phyloP scores from a whole-genome alignment of 108 stramenopile genomes.

The Skeletonema costatum region DNA sequence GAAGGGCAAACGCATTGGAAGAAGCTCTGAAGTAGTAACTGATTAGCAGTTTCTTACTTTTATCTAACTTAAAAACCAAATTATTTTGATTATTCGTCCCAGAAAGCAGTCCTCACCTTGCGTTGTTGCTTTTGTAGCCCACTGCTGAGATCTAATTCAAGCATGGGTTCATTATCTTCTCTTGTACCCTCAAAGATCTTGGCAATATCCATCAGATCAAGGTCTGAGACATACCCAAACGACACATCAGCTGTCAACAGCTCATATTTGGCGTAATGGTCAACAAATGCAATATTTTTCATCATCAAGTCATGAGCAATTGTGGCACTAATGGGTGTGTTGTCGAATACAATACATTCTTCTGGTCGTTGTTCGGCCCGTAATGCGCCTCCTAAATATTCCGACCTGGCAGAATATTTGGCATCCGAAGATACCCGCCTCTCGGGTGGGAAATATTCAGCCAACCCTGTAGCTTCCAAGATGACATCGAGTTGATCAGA shows the following conservation, averaged over 20 bases:
- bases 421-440: constrained; percentile 53
- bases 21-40: constrained; percentile 50
- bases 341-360: constrained; percentile 78
- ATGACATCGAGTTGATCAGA: constrained; percentile 58
- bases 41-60: not conserved
- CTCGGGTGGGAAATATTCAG: constrained; percentile 63
- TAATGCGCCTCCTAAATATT: constrained; percentile 67
- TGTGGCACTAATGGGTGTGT: constrained; percentile 55
- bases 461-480: constrained; percentile 60
- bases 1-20: constrained; percentile 81
- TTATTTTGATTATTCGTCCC: constrained; percentile 5
- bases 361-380: constrained; percentile 77
- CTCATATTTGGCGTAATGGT: constrained; percentile 76
- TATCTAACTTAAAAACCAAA: not conserved
- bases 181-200: constrained; percentile 36
- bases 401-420: constrained; percentile 58
- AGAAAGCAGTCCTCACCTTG: constrained; percentile 27
- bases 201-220: constrained; percentile 29
- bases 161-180: constrained; percentile 22
- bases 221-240: constrained; percentile 21
- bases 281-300: constrained; percentile 67
- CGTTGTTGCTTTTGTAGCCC: constrained; percentile 26
- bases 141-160: constrained; percentile 27
- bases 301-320: constrained; percentile 75
- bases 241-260: constrained; percentile 69